Base-by-base conservation (phyloP, 2,329 filamentous ascomycete genomes). In the Sclerotiophoma versabilis region DNA sequence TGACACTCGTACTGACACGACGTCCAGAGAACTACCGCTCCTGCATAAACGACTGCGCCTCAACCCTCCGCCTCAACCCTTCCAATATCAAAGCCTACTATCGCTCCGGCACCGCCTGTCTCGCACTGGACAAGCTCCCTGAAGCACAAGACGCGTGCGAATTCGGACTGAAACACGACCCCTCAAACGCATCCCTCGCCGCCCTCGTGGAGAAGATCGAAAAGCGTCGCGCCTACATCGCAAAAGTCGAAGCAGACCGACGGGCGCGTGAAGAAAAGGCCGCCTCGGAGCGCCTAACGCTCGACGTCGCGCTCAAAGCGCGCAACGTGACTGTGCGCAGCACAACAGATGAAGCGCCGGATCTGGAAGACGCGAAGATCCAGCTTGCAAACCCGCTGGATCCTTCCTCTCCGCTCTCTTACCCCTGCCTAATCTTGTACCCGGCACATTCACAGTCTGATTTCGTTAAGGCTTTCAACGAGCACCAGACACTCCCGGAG, bases 51-150 rank as follows among this genome's bases (percentile, higher is more conserved):
- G 95, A 98, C 80, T 95, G 93, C 75, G 90, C 88, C 2, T 82
- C 86, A 7, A 89, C 91, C 1, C 82, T 99, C 56, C 85, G 87
- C 32, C 80, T 97, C 54, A 96, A 97, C 76, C 83, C 87, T 3
- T 75, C 74, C 44, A 97, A 96, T 74, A 75, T 96, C 68, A 99
- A 99, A 79, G 93, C 95, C 1, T 92, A 88, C 77, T 99, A 96
- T 77, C 89, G 95, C 59, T 92, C 90, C 49, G 85, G 90, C 2
- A 82, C 83, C 55, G 93, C 95, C 4, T 84, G 96, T 51, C 80
- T 96, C 22, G 86, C 88, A 1, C 84, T 97, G 14, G 88, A 90
- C 72, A 91, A 91, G 68, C 80, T 96, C 50, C 75, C 79, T 19
- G 92, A 97, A 77, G 93, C 95, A 2, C 83, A 88, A 62, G 92